Evolutionary conservation across 495 filamentous ascomycete species (phyloP), one percentile per base, ranked within the genome.

Genomic region (Aspergillus mulundensis): DNA sequence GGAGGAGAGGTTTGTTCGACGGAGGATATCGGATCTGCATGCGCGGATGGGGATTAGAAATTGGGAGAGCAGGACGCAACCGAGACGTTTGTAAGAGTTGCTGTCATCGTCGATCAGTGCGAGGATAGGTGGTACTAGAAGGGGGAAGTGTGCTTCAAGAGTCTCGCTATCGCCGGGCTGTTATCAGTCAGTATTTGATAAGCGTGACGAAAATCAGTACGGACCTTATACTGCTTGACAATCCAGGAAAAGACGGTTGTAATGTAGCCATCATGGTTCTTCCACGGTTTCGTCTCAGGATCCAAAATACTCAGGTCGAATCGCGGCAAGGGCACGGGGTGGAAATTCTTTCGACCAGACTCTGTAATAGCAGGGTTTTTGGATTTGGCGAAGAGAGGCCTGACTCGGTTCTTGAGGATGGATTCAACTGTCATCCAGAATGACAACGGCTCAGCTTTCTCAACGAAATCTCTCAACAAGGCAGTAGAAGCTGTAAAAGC

Each of bases 61-160:
- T 0, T 70, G 54, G 6, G 64, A 65, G 1, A 94, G 70, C 3
- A 91, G 69, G 2, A 63, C 58, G 34, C 90, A 86, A 12, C 87
- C 91, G 7, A 69, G 74, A 1, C 72, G 64, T 53, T 89, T 87
- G 62, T 84, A 72, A 0, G 67, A 40, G 1, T 80, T 70, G 42
- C 77, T 71, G 14, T 75, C 65, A 64, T 92, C 87, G 66, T 97
- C 94, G 49, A 90, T 77, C 1, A 97, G 75, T 4, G 86, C 82
- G 3, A 98, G 79, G 0, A 96, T 74, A 1, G 89, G 87, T 1
- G 94, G 94, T n/a, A 93, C 78, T 40, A 89, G 81, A n/a, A 95
- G 80, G 0, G 82, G 84, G 84, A 91, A 96, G 54, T 88, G 76
- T 5, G 60, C 54, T 59, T 81, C 75, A 4, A 81, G 65, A n/a